These are phyloP conservation scores for Geotrichum ghanense DNA, from an alignment of 805 yeast genomes.

Conservation along the genomic window DNA sequence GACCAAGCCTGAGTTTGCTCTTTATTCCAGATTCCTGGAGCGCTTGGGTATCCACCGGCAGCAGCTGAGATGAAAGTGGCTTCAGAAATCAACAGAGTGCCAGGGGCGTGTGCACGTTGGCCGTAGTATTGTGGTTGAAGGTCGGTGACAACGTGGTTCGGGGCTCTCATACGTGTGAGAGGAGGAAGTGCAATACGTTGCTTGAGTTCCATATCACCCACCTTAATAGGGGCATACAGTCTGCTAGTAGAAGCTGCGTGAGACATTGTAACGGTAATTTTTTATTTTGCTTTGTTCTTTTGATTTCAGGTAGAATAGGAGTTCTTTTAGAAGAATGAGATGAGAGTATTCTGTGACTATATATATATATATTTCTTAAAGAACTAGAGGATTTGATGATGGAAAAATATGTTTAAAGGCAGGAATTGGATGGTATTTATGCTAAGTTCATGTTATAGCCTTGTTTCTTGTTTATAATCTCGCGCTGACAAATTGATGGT, in stretches of 20 bases:
- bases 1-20: conserved; percentile 82
- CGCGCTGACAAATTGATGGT: too few relatives aligned
- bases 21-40: conserved; percentile 46
- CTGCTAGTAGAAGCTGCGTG: neutral
- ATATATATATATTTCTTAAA: too few relatives aligned
- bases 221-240: conserved; percentile 27
- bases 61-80: conserved; percentile 38
- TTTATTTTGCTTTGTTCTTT: too few relatives aligned
- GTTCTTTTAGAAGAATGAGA: too few relatives aligned
- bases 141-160: conserved; percentile 32
- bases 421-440: too few relatives aligned
- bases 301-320: too few relatives aligned
- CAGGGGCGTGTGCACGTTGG: conserved; percentile 43
- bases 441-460: too few relatives aligned
- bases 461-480: too few relatives aligned
- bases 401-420: too few relatives aligned
- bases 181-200: conserved; percentile 40
- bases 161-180: conserved; percentile 36
- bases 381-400: too few relatives aligned
- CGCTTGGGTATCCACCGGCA: conserved; percentile 30
- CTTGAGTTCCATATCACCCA: conserved; percentile 24
- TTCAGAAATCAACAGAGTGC: conserved; percentile 50
- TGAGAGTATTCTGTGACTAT: too few relatives aligned
- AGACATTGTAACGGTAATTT: too few relatives aligned
- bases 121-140: conserved; percentile 37